Evolutionary conservation across 176 grass and related monocot genomes (phyloP).

Genomic region (Dactylis glomerata): DNA sequence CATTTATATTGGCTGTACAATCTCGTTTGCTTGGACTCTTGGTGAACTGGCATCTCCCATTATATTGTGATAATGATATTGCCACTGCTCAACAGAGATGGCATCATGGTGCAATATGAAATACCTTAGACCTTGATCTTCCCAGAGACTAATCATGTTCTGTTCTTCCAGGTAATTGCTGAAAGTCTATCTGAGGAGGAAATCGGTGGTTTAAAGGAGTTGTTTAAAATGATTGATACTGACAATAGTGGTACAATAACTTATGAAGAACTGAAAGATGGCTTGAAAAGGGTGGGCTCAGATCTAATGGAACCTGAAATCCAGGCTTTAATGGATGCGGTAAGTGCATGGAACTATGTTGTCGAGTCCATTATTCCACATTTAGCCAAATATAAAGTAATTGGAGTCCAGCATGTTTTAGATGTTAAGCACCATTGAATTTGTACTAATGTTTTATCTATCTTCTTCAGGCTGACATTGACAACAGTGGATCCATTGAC

Average conservation of each 20-base stretch:
- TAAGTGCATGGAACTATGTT: slow-evolving; percentile 32
- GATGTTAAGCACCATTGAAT: background rate
- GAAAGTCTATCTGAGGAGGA: slow-evolving; percentile 97
- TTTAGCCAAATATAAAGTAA: background rate
- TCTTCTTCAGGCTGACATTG: slow-evolving; percentile 60
- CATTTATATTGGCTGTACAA: background rate
- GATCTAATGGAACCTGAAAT: slow-evolving; percentile 98
- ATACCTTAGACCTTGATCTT: slow-evolving; percentile 8
- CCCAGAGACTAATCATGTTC: background rate
- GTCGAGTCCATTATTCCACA: background rate
- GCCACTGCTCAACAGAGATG: slow-evolving; percentile 16
- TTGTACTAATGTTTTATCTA: slow-evolving; percentile 13
- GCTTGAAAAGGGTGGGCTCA: slow-evolving; percentile 84
- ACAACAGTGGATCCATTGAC: slow-evolving; percentile 67
- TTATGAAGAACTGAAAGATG: slow-evolving; percentile 84
- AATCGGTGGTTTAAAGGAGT: slow-evolving; percentile 87
- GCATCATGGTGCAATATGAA: background rate
- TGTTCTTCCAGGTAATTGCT: slow-evolving; percentile 75
- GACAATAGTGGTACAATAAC: slow-evolving; percentile 96
- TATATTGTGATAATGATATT: slow-evolving; percentile 14
- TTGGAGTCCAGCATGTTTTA: background rate
- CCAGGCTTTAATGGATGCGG: slow-evolving; percentile 87
- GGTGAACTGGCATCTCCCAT: background rate
- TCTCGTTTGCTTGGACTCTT: slow-evolving; percentile 12
- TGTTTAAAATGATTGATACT: slow-evolving; percentile 99